A percentile compares a stretch with the other conserved stretches of the same genome.
Evolutionary conservation across 2,329 filamentous ascomycete genomes (phyloP).

Genomic region (Cytospora piceae): DNA sequence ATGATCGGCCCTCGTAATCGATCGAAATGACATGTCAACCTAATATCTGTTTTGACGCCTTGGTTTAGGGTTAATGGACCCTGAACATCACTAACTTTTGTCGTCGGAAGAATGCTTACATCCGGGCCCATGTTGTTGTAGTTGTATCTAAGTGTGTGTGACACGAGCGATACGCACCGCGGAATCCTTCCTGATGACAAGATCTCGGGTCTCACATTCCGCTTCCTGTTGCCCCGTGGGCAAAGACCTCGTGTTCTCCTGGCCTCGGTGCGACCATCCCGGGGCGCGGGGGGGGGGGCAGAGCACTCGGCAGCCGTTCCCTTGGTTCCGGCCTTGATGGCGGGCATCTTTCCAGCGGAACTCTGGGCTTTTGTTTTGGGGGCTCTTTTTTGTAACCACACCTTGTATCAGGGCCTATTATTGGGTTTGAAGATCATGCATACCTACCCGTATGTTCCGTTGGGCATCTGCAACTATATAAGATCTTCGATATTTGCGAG

Average conservation of each 20-base stretch:
- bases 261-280: constrained; percentile 14
- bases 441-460: neutral
- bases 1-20: constrained; percentile 2
- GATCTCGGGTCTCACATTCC: constrained; percentile 7
- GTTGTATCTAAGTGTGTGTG: neutral
- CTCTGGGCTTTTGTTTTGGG: neutral
- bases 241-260: constrained; percentile 11
- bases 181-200: neutral
- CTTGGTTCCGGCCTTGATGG: neutral
- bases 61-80: constrained; percentile 13
- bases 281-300: constrained; percentile 15
- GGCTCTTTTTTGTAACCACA: neutral
- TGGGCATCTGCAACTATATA: neutral
- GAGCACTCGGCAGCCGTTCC: neutral
- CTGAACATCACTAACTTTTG: constrained; percentile 15
- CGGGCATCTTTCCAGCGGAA: neutral
- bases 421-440: neutral
- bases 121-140: no score
- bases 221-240: constrained; percentile 16
- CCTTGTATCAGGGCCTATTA: neutral
- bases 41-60: constrained; percentile 6
- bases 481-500: neutral
- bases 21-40: constrained; percentile 19
- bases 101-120: neutral
- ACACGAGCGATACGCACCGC: neutral